Evolutionary conservation across 2,329 filamentous ascomycete genomes (phyloP), one percentile per base, ranked within the genome.

Genomic region (Chalaropsis thielavioides): DNA sequence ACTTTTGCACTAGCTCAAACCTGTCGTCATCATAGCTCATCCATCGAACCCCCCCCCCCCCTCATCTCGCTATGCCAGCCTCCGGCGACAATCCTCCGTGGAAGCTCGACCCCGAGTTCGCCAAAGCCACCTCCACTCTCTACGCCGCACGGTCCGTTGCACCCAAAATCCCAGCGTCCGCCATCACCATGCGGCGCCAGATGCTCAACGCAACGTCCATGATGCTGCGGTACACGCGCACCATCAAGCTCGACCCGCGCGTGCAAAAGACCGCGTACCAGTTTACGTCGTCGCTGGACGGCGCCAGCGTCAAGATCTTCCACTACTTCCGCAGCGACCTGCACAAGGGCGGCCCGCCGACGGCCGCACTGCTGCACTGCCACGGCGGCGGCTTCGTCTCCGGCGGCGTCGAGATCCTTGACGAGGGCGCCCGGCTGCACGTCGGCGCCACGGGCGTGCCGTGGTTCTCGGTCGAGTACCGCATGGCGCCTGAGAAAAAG

Each of bases 361-460:
- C 58, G 8, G 31, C 72, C 4, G 75, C 73, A 7, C 69, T 77
- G 13, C 62, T 75, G n/a, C 73, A 77, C 67, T 68, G 73, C 41
- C 77, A 79, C 66, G 77, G 75, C 40, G 77, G 77, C 27, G 77
- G 76, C 31, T 74, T 75, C 67, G 70, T 78, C 27, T 67, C 70
- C 0, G 70, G 74, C 13, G 69, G 67, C 17, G 70, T 74, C 31
- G 70, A 72, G 2, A 62, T 73, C 17, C 71, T 70, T 41, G 77
- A 79, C 68, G 67, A 75, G 49, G 72, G 71, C 1, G 72, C 72
- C 15, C 75, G 75, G 0, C 68, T 70, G 0, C 73, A 71, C 1
- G 59, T 69, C 74, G 1, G 72, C 74, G 62, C 76, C 78, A 64
- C 72, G 3, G 72, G 73, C 1, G 69, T 77, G 13, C 73, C 73